Evolutionary conservation across 2,329 filamentous ascomycete species (phyloP), one percentile per base, ranked within the genome.

Genomic region (Rhinocladiella mackenziei): DNA sequence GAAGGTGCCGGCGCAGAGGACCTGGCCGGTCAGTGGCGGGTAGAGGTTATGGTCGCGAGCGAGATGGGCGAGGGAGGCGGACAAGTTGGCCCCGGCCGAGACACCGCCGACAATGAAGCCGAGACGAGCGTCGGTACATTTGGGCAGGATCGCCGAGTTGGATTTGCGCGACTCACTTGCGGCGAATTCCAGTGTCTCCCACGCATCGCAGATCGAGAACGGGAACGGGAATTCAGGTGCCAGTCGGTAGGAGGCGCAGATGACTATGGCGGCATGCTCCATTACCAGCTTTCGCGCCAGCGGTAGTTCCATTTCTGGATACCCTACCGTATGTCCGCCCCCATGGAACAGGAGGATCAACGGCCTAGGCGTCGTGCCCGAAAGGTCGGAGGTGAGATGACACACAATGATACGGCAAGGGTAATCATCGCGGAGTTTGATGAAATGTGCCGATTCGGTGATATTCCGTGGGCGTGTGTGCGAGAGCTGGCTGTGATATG

Each of bases 71-170:
- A 67, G 49, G 2, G 62, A 60, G 15, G 68, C 60, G 1, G 66
- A 58, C 40, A 73, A 63, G 48, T 59, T 65, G 1, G 56, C 71
- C n/a, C 72, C 72, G 0, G 73, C 70, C 14, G 69, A 73, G 2
- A 65, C 63, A 1, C 74, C 73, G 14, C 70, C 72, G 5, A 75
- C 41, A n/a, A 76, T 45, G 51, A 76, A 75, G 0, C 72, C 73
- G 8, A 61, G 62, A 5, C 59, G 56, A 0, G 67, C 62, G 40
- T 73, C 63, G 7, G 65, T 65, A 7, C 61, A 63, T 3, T 73
- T 53, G 30, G 10, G 54, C 26, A 22, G 67, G 65, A 47, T 73
- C 65, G 50, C 40, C n/a, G 38, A 46, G 14, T 38, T 43, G 25
- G 39, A 43, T 14, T 44, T 47, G n/a, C 43, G 31, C 10, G 34